Evolutionary conservation across 73 alveolate genomes (phyloP).

Genomic region (Blepharisma stoltei): DNA sequence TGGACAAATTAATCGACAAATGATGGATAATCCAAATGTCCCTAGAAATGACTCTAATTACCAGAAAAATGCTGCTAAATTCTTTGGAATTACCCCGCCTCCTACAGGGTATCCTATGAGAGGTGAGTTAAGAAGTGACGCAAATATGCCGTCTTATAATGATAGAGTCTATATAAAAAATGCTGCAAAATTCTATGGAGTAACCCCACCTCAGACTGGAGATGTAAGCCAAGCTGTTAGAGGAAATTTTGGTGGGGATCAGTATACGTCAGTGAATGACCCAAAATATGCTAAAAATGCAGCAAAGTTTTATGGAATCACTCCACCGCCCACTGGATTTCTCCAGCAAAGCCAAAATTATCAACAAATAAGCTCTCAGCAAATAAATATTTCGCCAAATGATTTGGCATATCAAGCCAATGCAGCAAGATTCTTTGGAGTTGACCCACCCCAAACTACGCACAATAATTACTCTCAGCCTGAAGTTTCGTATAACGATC

Average conservation of each 20-base stretch:
- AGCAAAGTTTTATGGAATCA: conserved; percentile 20
- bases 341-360: not conserved
- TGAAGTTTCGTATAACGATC: not conserved
- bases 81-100: conserved; percentile 21
- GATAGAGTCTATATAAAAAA: not conserved
- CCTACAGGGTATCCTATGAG: not conserved
- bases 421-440: no score
- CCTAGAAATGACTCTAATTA: not conserved
- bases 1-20: no score
- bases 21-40: no score
- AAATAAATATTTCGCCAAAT: no score
- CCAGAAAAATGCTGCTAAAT: not conserved
- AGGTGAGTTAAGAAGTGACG: not conserved
- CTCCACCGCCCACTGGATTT: conserved; percentile 9
- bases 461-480: not conserved
- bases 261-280: not conserved
- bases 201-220: conserved; percentile 2
- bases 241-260: not conserved
- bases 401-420: no score
- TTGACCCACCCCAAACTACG: no score
- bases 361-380: no score
- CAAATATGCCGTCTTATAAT: not conserved
- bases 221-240: not conserved
- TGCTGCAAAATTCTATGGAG: conserved; percentile 22
- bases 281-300: not conserved